Evolutionary conservation across 2,329 filamentous ascomycete species (phyloP).

Genomic region (Botrytis cinerea): DNA sequence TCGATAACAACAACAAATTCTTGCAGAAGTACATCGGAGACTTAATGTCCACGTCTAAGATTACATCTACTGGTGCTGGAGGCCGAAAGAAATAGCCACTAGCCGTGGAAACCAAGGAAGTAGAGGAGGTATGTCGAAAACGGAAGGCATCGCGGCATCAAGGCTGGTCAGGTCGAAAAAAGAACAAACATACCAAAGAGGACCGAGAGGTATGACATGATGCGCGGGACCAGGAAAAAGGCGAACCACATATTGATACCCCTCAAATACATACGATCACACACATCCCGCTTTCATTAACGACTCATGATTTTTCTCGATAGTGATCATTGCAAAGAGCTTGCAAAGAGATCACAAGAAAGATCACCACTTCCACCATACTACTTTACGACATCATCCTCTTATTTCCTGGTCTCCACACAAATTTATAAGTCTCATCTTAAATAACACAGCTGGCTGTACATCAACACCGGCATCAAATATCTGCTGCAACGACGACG

Average conservation of each 20-base stretch:
- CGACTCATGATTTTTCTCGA: constrained; percentile 21
- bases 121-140: constrained; percentile 22
- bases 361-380: constrained; percentile 16
- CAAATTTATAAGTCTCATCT: constrained; percentile 2
- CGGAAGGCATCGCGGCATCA: constrained; percentile 21
- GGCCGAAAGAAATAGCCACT: constrained; percentile 36
- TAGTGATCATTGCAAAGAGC: constrained; percentile 20
- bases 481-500: constrained; percentile 17
- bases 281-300: constrained; percentile 14
- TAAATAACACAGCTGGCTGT: constrained; percentile 18
- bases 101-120: constrained; percentile 22
- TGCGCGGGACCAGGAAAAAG: constrained; percentile 17
- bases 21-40: constrained; percentile 97
- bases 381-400: constrained; percentile 6
- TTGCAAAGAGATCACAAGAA: constrained; percentile 20
- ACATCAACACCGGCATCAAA: constrained; percentile 17
- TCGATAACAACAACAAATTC: constrained; percentile 96
- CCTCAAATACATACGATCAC: constrained; percentile 15
- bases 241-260: constrained; percentile 17
- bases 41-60: constrained; percentile 83
- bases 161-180: constrained; percentile 20
- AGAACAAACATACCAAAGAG: constrained; percentile 16
- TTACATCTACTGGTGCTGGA: constrained; percentile 52
- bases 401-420: constrained; percentile 18
- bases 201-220: constrained; percentile 19